phyloP scores from a whole-genome alignment of 225 moss, liverwort and hornwort species.

The Marchantia paleacea region DNA sequence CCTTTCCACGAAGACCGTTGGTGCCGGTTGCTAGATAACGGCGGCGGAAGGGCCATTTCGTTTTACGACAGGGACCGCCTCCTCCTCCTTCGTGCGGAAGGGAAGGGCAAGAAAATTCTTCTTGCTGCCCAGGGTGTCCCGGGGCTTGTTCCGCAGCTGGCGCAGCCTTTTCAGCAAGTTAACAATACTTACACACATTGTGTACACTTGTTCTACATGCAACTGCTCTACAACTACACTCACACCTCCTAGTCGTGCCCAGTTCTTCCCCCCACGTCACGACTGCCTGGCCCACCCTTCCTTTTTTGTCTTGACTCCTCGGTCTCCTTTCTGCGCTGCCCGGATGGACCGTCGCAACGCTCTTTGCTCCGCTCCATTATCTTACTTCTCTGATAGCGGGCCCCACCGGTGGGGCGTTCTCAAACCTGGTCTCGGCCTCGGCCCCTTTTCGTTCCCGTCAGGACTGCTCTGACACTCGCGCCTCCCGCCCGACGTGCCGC shows the following conservation, averaged over 20 bases:
- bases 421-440: too few species aligned
- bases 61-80: conserved; percentile 1
- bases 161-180: not conserved
- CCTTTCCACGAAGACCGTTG: conserved; percentile 13
- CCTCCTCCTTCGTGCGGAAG: not conserved
- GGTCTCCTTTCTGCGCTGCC: not conserved
- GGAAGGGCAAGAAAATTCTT: not conserved
- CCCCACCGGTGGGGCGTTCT: too few species aligned
- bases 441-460: too few species aligned
- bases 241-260: conserved; percentile 4
- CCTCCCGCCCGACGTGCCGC: not conserved
- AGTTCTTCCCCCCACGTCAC: not conserved
- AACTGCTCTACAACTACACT: conserved; percentile 9
- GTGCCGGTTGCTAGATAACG: conserved; percentile 16
- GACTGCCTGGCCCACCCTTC: not conserved
- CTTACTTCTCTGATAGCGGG: too few species aligned
- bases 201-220: conserved; percentile 11
- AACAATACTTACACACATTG: not conserved
- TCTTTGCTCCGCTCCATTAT: not conserved
- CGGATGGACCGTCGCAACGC: not conserved
- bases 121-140: not conserved
- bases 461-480: not conserved
- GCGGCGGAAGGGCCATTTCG: conserved; percentile 1
- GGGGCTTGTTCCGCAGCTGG: not conserved
- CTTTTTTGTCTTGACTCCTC: not conserved